Evolutionary conservation across 2,329 filamentous ascomycete genomes (phyloP), one percentile per base, ranked within the genome.

Genomic region (Epichloe coenophiala): DNA sequence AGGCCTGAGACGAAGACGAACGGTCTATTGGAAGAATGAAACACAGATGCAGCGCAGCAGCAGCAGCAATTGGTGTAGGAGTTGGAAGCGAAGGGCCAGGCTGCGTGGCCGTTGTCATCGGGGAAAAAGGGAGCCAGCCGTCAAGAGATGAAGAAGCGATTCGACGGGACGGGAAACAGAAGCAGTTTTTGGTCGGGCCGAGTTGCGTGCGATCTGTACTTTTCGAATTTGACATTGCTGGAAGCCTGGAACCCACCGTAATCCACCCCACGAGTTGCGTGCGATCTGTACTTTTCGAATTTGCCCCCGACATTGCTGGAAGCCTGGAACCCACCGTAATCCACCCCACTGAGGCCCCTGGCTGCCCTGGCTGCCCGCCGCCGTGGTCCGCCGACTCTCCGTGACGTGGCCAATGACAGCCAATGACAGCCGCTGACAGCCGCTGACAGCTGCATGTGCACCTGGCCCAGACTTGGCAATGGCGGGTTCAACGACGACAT

Each of bases 201-300:
- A 31, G 27, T 31, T 31, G 27, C n/a, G n/a, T n/a, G n/a, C 27
- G 27, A n/a, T 39, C 17, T 39, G 15, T 39, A 55, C 54, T 54
- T 54, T 49, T 44, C 47, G 17, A 36, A 27, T 48, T 42, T 38
- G 8, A 31, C 27, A 31, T 31, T 41, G 15, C 39, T 17, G 17
- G 17, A 17, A 17, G 17, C 19, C 36, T 27, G 23, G 23, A 27
- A 27, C 2, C 8, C 27, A 31, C 27, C 19, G 19, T 21, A 21
- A 17, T 17, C 8, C 27, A 31, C 27, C 19, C n/a, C n/a, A n/a
- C 8, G 27, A 31, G 27, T 31, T 31, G 27, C 27, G 27, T 31
- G 27, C 27, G 27, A n/a, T 39, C 17, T 39, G 15, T 39, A 55
- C 54, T 54, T 54, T 49, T 44, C 47, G 17, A 36, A 27, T 48